Base-by-base conservation (phyloP, 2,329 filamentous ascomycete species). In the Calycina herbarum region DNA sequence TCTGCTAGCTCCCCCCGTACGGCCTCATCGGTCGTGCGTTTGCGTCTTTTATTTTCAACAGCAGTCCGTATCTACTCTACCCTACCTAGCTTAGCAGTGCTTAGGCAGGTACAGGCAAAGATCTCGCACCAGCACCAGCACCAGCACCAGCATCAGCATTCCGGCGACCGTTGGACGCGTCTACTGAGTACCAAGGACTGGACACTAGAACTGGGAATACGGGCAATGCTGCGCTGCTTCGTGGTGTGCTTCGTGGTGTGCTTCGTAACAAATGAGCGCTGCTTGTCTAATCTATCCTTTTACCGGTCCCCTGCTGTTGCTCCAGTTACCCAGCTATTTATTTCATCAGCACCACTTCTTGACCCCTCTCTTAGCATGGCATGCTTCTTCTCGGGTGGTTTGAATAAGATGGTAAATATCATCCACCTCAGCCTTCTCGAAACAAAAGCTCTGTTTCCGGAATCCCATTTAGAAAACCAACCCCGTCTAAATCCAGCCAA, bases 111-210 rank as follows among this genome's bases (percentile, higher is more conserved):
- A 38, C 35, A 38, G 35, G 35, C 35, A 38, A 38, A 38, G 6
- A 11, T 8, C 35, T 3, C 2, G 13, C 35, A 24, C 45, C 24
- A 27, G 1, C 20, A 7, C 5, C 20, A 5, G 45, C 20, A 11
- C n/a, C 45, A 51, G 45, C 45, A 51, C 6, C n/a, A n/a, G n/a
- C 35, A 38, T 3, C 13, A 51, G 20, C 45, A 51, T 51, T 51
- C 45, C 45, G 45, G 45, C 17, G n/a, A 48, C 45, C 45, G 45
- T 48, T 51, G 45, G 45, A 51, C 45, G 45, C 45, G 45, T 51
- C n/a, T 51, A n/a, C n/a, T n/a, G n/a, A n/a, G n/a, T n/a, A n/a
- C n/a, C n/a, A n/a, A n/a, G n/a, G n/a, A n/a, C n/a, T n/a, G n/a
- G n/a, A n/a, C 7, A 3, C 5, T 24, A 10, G 7, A 24, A 8